Evolutionary conservation across 108 stramenopile species (phyloP).

Genomic region (Aurantiochytrium sp.): DNA sequence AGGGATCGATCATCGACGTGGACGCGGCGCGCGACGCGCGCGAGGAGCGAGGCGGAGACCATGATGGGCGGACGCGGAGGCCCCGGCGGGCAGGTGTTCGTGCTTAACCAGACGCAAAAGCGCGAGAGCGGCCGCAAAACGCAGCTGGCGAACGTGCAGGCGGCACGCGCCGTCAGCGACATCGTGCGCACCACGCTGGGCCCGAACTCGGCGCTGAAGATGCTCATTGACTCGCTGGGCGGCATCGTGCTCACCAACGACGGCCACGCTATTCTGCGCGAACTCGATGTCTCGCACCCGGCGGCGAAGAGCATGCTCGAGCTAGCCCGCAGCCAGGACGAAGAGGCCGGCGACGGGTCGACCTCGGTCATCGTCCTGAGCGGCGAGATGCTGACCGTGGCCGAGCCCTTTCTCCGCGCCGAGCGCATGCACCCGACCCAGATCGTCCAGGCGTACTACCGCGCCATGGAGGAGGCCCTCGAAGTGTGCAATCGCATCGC

Average conservation of each 20-base stretch:
- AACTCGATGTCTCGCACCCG: constrained; percentile 99
- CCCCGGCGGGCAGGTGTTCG: constrained; percentile 9
- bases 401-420: constrained; percentile 86
- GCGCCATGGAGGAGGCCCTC: constrained; percentile 84
- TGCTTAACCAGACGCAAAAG: constrained; percentile 75
- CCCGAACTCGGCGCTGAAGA: constrained; percentile 93
- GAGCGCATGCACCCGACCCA: constrained; percentile 92
- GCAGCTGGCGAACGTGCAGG: constrained; percentile 90
- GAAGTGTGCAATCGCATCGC: constrained; percentile 79
- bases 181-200: constrained; percentile 98
- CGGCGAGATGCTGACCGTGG: constrained; percentile 92
- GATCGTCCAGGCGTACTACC: constrained; percentile 87
- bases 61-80: constrained; percentile 16
- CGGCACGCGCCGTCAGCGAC: constrained; percentile 78
- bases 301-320: constrained; percentile 99
- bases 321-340: constrained; percentile 91
- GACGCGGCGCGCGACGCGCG: no score
- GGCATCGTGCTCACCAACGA: constrained; percentile 99
- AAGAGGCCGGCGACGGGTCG: constrained; percentile 99
- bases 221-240: constrained; percentile 92
- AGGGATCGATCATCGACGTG: no score
- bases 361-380: constrained; percentile 95
- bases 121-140: constrained; percentile 92
- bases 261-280: constrained; percentile 97
- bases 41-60: no score